Conservation (phyloP, 1,284 basidiomycete species). For the Ustanciosporium gigantosporum region DNA sequence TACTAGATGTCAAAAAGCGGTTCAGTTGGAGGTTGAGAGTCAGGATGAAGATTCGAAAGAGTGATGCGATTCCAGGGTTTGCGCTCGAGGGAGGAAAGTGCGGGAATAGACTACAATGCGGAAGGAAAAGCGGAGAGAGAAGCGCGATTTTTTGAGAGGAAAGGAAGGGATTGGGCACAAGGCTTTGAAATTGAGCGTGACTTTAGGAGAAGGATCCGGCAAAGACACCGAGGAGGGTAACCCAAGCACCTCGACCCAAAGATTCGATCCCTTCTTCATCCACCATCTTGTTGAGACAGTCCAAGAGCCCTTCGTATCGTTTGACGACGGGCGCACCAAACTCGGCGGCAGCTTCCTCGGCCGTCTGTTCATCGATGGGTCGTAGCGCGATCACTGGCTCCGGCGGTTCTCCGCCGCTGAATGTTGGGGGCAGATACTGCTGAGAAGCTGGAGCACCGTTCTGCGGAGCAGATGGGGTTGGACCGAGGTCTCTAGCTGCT, state of each 20-base stretch:
- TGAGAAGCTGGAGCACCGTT: neutral
- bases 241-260: constrained; percentile 52
- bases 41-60: too few species aligned
- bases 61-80: too few species aligned
- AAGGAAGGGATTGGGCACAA: too few species aligned
- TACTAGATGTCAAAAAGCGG: too few species aligned
- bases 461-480: neutral
- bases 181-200: too few species aligned
- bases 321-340: constrained; percentile 55
- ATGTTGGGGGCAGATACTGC: constrained; percentile 4
- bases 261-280: constrained; percentile 58
- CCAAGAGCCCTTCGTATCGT: constrained; percentile 49
- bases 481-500: constrained; percentile 11
- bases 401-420: constrained; percentile 39
- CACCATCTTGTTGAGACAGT: constrained; percentile 57
- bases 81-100: too few species aligned
- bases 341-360: constrained; percentile 44
- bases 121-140: too few species aligned
- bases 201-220: constrained; percentile 48
- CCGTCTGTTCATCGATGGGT: constrained; percentile 50
- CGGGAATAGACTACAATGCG: too few species aligned
- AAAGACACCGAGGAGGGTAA: constrained; percentile 49
- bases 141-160: too few species aligned
- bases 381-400: constrained; percentile 59
- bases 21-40: too few species aligned